These are phyloP conservation scores for Parathielavia appendiculata DNA, from an alignment of 495 filamentous ascomycete species.

Conservation along the genomic window DNA sequence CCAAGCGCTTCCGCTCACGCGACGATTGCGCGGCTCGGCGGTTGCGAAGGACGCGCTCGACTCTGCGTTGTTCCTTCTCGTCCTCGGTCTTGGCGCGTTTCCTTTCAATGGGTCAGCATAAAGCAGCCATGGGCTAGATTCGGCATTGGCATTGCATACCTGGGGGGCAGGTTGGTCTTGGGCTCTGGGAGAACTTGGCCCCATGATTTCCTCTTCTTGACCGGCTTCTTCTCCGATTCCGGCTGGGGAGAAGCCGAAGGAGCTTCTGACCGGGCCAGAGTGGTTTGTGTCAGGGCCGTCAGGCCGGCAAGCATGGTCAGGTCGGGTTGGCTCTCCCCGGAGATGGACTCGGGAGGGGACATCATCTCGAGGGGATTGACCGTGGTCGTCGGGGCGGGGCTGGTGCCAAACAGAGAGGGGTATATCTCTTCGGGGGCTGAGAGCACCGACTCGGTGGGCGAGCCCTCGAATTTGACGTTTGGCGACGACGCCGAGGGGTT, in stretches of 20 bases:
- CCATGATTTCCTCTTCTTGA: constrained; percentile 98
- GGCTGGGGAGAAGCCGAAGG: constrained; percentile 22
- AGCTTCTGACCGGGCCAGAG: background rate
- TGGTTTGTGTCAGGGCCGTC: constrained; percentile 12
- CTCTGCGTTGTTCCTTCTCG: constrained; percentile 96
- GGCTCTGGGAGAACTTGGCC: constrained; percentile 94
- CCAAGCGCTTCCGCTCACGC: constrained; percentile 87
- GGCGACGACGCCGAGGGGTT: constrained; percentile 38
- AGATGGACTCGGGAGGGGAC: constrained; percentile 39
- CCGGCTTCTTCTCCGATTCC: constrained; percentile 62
- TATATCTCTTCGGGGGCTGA: constrained; percentile 49
- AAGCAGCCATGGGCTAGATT: background rate
- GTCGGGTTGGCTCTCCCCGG: constrained; percentile 29
- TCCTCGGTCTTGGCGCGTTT: constrained; percentile 99
- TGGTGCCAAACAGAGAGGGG: constrained; percentile 44
- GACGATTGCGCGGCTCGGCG: constrained; percentile 94
- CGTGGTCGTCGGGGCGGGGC: constrained; percentile 24
- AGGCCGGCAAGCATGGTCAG: constrained; percentile 18
- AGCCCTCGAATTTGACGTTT: constrained; percentile 46
- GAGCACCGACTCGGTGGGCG: constrained; percentile 48
- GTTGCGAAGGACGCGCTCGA: constrained; percentile 94
- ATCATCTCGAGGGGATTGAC: constrained; percentile 42
- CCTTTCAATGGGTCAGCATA: constrained; percentile 39
- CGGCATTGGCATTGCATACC: constrained; percentile 49
- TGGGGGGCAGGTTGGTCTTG: constrained; percentile 92